Base-by-base conservation (phyloP, 495 filamentous ascomycete species). In the Neurospora tetraspora region DNA sequence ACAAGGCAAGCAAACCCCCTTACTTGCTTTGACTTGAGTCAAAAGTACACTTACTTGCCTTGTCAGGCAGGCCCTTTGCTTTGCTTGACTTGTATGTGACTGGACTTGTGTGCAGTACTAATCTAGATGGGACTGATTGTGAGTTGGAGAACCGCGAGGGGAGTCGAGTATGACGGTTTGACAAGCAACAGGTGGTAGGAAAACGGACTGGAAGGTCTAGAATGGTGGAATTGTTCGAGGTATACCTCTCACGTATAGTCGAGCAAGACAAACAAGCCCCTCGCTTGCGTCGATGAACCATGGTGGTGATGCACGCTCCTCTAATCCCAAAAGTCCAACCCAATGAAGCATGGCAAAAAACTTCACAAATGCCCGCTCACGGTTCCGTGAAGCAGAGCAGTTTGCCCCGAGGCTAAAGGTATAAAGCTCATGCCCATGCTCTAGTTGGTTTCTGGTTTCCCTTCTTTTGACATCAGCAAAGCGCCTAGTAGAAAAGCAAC, bases 271-370 rank as follows among this genome's bases (percentile, higher is more conserved):
- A 42, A 42, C 39, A 42, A 42, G 4, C 14, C 5, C 5, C 5
- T 18, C 0, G 5, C 39, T 18, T 42, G 5, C 39, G 39, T 42
- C 14, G 2, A 42, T 7, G 5, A 7, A 18, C 5, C 2, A 7
- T 8, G 39, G 0, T 18, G 14, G 5, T 42, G 39, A 42, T 42
- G 14, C 14, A 18, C 14, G 39, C 0, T 18, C 2, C 14, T 42
- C 39, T 3, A 0, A 42, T 42, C 6, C 39, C 0, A 0, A 5
- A 0, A 16, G 0, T 2, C 14, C 39, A 16, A 40, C n/a, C 42
- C 18, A 0, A 45, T 47, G n/a, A 47, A 47, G 43, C n/a, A 47
- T 10, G 1, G 43, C n/a, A 47, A 47, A 20, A 11, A 20, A n/a
- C 0, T 20, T 4, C 42, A 43, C 5, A 16, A 38, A 4, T 37